These are phyloP conservation scores for Coemansia asiatica DNA, from an alignment of 192 early-diverging fungal genomes.

Conservation along the genomic window DNA sequence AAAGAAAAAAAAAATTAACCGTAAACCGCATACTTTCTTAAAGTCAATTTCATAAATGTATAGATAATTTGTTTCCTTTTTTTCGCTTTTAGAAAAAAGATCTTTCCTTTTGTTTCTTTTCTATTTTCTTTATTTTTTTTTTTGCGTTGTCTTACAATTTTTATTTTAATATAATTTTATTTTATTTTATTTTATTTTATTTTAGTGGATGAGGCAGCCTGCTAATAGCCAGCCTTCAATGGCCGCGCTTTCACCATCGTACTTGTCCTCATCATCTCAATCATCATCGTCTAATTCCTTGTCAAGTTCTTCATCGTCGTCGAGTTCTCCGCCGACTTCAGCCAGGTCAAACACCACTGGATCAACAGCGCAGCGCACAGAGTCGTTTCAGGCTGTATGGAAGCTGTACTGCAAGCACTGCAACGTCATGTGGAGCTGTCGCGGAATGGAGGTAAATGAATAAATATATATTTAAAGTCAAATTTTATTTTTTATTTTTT, in stretches of 20 bases:
- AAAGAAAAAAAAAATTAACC: background rate
- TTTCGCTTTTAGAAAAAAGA: background rate
- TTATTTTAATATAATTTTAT: conserved; percentile 3
- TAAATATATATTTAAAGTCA: too few species aligned
- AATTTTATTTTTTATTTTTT: background rate
- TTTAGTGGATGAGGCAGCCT: background rate
- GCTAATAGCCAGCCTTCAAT: background rate
- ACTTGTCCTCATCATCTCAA: background rate
- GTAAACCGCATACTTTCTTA: background rate
- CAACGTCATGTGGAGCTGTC: conserved; percentile 46
- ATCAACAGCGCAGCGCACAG: conserved; percentile 13
- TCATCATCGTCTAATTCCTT: conserved; percentile 5
- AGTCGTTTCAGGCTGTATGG: conserved; percentile 54
- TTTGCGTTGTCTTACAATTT: background rate
- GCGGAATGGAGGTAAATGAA: conserved; percentile 45
- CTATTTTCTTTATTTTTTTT: background rate
- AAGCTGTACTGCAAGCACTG: conserved; percentile 49
- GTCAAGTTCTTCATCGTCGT: background rate
- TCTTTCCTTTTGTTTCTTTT: background rate
- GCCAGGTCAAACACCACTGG: background rate
- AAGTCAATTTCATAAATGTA: too few species aligned
- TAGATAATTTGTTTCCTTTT: background rate
- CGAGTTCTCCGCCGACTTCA: background rate
- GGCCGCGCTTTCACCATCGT: background rate
- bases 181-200: background rate